Evolutionary conservation across 2,329 filamentous ascomycete genomes (phyloP), one percentile per base, ranked within the genome.

Genomic region (Cephalotrichum gorgonifer): DNA sequence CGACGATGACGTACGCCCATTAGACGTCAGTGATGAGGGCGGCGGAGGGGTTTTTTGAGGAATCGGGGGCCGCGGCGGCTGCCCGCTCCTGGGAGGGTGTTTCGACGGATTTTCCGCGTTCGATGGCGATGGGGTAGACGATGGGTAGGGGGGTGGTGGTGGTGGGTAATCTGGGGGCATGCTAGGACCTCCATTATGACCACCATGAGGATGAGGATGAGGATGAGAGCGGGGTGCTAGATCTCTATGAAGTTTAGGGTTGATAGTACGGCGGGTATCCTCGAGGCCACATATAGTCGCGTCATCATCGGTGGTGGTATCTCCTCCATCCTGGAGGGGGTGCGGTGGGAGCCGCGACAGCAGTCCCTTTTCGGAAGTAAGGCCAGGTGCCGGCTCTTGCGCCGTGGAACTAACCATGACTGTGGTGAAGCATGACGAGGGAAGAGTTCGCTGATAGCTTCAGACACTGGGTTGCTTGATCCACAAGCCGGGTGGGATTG

Each of bases 231-330:
- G n/a, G n/a, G n/a, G n/a, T n/a, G n/a, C n/a, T n/a, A 39, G 11
- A 11, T 47, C 33, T n/a, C 35, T 39, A 20, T 20, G 17, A 22
- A 11, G 17, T 20, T 20, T 20, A 4, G 35, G 35, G 35, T 5
- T 11, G 35, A 22, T 12, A 28, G 20, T 31, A n/a, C 23, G 23
- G 12, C 35, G 35, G 25, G 15, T 31, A 28, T 48, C 46, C 23
- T 48, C 35, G n/a, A 38, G 46, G 3, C 33, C 46, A 20, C 46
- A 48, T 17, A 48, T 30, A 11, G 46, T 48, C 25, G 46, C 23
- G 25, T 35, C 38, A 17, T 48, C 46, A 30, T 48, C 44, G 30
- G 6, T 20, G n/a, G 28, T 39, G 17, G 25, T 25, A 14, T 23
- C 31, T 23, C 25, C n/a, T 22, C 39, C 35, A 31, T 42, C 38